Evolutionary conservation across 106 monocot genomes (phyloP), one percentile per base, ranked within the genome.

Genomic region (Platanthera zijinensis): DNA sequence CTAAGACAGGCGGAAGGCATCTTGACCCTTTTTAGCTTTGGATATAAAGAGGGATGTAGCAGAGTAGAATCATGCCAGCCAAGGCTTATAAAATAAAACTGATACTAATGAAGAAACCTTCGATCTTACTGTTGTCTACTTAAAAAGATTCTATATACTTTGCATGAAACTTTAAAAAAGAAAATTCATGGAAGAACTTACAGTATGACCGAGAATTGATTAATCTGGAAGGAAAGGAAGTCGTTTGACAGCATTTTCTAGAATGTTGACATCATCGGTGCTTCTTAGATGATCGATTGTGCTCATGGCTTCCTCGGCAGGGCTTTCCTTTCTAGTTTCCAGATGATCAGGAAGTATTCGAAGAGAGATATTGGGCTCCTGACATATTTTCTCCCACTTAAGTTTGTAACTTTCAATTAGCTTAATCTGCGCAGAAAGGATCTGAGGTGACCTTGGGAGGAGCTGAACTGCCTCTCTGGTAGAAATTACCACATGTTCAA

Each of bases 401-500:
- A 96, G 84, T 45, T 89, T 85, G 85, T 89, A 93, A 22, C 78
- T 83, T 74, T 83, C 81, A 48, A 87, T 77, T 12, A 96, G 74
- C 19, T 81, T 84, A 53, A 87, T 83, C 79, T 96, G 96, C 62
- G 77, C 74, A 51, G 62, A 75, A 68, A 93, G 82, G 46, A 93
- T 79, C 4, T 75, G 69, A 8, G 81, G 28, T 47, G 87, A 85
- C 74, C 93, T 87, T 10, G 90, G 89, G 3, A 93, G 96, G 72
- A 96, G 83, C 81, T 87, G 84, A 18, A 87, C 89, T 19, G 69
- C 14, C 66, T 89, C 78, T 15, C 86, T 83, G 52, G 75, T 84
- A 48, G 96, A 88, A 80, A 96, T 93, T 54, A 96, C 93, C 63
- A 84, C 81, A 61, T 89, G 80, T 73, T 91, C 93, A 39, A 93